Evolutionary conservation across 352 stramenopile species (phyloP), one percentile per base, ranked within the genome.

Genomic region (Halophytophthora batemanensis): DNA sequence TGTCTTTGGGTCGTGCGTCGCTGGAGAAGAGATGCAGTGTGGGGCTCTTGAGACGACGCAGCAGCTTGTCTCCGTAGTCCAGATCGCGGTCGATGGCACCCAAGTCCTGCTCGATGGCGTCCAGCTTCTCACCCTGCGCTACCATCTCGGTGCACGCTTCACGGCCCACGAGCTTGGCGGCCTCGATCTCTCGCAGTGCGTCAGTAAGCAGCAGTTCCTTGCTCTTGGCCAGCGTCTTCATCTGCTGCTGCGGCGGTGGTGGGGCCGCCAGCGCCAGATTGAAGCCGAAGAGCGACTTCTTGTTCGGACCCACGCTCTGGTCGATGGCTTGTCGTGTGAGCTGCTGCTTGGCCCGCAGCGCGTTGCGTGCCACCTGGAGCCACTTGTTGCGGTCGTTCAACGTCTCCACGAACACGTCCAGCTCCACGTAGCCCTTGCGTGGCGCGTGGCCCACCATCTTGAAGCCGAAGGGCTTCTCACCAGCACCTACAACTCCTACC

Each of bases 401-500:
- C 34, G 71, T 61, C 35, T 93, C 80, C 28, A 91, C 80, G 44
- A 85, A 91, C 54, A 90, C 71, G 45, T 89, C 80, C 42, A 90
- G 76, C 68, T 93, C 82, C 14, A 87, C 68, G 61, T 87, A 91
- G 31, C 82, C 80, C 35, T 89, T 84, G 33, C 62, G 66, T 0
- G 83, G 81, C 19, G 78, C 82, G 56, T 93, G 83, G 28, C 83
- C 83, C 23, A 93, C 64, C 67, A 93, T 82, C 67, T 90, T 90
- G 61, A 93, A 93, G 28, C 78, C 83, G 42, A 88, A 93, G 0
- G 81, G 81, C 53, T 87, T 90, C 15, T 87, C 80, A 23, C 76
- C 67, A 23, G 66, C 71, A 25, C 79, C 80, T 37, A 90, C 66
- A 13, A 83, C 62, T 2, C 82, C 82, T 17, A 87, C 69, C 55